Base-by-base conservation (phyloP, 805 yeast genomes). In the Pichia manshurica region DNA sequence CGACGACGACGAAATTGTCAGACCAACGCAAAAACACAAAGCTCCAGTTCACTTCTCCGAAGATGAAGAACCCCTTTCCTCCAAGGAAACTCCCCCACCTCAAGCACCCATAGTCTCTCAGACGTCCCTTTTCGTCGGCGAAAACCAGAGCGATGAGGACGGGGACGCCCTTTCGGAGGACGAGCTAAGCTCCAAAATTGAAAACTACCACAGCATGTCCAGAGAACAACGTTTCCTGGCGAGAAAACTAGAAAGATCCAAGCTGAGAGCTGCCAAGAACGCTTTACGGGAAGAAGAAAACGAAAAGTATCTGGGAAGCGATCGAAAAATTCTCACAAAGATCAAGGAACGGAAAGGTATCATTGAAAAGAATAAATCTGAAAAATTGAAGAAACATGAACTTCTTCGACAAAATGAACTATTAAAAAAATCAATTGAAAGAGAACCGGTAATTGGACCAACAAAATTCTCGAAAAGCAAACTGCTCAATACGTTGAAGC, bases 161-260 rank as follows among this genome's bases (percentile, higher is more conserved):
- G 48, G 29, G 8, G 52, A 23, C 21, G 22, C 12, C 15, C 37
- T 5, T 4, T 41, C 44, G 5, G 44, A 41, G 2, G 44, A 50
- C 31, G 48, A 49, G 3, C 17, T 44, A 15, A 15, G 37, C 23
- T 22, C 39, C 2, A 33, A 36, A 13, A 55, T 54, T 45, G 56
- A 53, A 25, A 52, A 53, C 22, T 59, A 61, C 42, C 46, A 57
- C 12, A 42, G 39, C 13, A 49, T 63, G 53, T 52, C 60, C 5
- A 49, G 59, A 35, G 62, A 59, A 34, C 59, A 60, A 40, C 59
- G 58, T 39, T 63, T 62, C n/a, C 50, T 52, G 23, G 65, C 67
- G 3, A 53, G 66, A 44, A 41, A 42, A 28, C 33, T 39, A 19
- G 50, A 42, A 36, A 46, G 44, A 21, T 38, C 46, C 17, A 43